phyloP scores from a whole-genome alignment of 257 asterid species.

The Rehmannia glutinosa region DNA sequence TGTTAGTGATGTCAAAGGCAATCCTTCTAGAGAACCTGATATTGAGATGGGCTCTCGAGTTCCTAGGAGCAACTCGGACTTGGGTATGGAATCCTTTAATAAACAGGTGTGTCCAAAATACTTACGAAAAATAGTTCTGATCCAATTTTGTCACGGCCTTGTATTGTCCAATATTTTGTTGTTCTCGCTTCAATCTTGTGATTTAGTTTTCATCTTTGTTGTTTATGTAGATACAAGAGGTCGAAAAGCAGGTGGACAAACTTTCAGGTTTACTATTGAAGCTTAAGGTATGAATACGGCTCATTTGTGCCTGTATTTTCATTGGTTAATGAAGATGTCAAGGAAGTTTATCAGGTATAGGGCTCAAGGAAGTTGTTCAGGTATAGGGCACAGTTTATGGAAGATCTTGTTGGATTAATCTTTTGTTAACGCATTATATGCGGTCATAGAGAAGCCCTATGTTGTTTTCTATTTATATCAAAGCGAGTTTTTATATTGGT shows the following conservation, averaged over 20 bases:
- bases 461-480: too few relatives aligned
- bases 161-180: not conserved
- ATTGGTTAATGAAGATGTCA: slow-evolving; percentile 1
- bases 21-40: slow-evolving; percentile 42
- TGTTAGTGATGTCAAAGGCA: slow-evolving; percentile 40
- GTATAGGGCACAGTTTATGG: too few relatives aligned
- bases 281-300: slow-evolving; percentile 52
- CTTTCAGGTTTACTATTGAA: slow-evolving; percentile 49
- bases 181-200: not conserved
- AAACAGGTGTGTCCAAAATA: slow-evolving; percentile 45
- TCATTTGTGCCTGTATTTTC: not conserved
- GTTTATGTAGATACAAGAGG: slow-evolving; percentile 60
- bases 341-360: too few relatives aligned
- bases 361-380: not conserved
- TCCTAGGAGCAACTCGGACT: slow-evolving; percentile 61
- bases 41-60: slow-evolving; percentile 66
- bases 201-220: not conserved
- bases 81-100: slow-evolving; percentile 67
- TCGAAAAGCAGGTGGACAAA: slow-evolving; percentile 65
- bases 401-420: too few relatives aligned
- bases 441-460: too few relatives aligned
- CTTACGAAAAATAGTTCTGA: not conserved
- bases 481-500: too few relatives aligned
- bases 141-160: not conserved
- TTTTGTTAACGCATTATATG: too few relatives aligned